These are phyloP conservation scores for Inosperma sp. DNA, from an alignment of 768 basidiomycete species.

Conservation along the genomic window DNA sequence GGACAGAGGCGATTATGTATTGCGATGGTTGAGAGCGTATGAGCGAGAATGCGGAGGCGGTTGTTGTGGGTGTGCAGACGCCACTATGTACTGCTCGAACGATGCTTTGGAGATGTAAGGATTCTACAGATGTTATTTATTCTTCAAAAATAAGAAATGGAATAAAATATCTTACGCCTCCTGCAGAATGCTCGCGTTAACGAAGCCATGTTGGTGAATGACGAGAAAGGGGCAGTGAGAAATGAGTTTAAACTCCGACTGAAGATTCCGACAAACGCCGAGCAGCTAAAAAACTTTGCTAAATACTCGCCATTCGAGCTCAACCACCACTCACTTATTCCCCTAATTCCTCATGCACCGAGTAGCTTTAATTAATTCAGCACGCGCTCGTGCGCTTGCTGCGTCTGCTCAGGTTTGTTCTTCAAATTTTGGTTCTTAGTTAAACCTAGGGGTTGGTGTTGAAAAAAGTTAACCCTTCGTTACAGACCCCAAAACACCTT, in stretches of 20 bases:
- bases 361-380: conserved; percentile 80
- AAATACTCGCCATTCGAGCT: conserved; percentile 35
- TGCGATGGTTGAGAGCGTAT: conserved; percentile 89
- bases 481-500: conserved; percentile 45
- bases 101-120: conserved; percentile 12
- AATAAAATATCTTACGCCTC: conserved; percentile 25
- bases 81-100: conserved; percentile 15
- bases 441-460: background rate
- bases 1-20: conserved; percentile 87
- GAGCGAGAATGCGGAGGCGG: conserved; percentile 66
- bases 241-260: conserved; percentile 36
- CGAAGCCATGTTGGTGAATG: conserved; percentile 23
- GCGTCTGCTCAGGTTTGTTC: conserved; percentile 56
- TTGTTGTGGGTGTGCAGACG: conserved; percentile 29
- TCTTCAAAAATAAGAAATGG: background rate
- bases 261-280: conserved; percentile 50
- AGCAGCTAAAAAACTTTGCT: conserved; percentile 37
- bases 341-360: conserved; percentile 55
- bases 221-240: conserved; percentile 11
- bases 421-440: background rate
- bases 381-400: conserved; percentile 71
- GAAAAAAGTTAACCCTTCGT: background rate
- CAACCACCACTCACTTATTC: conserved; percentile 31
- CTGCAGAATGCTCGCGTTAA: conserved; percentile 25
- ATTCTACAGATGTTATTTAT: background rate